A percentile compares a stretch with the other conserved stretches of the same genome.
Evolutionary conservation across 2,329 filamentous ascomycete species (phyloP).

Genomic region (Cytospora piceae): DNA sequence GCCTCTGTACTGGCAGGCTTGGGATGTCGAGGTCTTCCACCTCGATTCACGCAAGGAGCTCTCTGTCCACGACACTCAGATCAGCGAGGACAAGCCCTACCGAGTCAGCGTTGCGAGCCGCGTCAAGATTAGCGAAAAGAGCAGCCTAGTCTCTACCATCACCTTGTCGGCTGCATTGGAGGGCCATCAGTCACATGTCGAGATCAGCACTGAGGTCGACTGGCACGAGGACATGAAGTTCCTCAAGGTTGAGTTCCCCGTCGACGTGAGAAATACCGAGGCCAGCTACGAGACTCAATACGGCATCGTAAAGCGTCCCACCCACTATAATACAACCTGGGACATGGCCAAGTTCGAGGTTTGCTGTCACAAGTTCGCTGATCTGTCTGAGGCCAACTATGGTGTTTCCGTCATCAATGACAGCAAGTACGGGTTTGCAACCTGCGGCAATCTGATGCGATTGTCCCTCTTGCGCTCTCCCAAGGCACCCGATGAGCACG

Average conservation of each 20-base stretch:
- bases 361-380: conserved; percentile 92
- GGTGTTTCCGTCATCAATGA: conserved; percentile 94
- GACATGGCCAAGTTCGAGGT: conserved; percentile 96
- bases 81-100: conserved; percentile 73
- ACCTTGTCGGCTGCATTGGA: conserved; percentile 72
- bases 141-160: conserved; percentile 85
- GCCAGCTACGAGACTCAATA: conserved; percentile 96
- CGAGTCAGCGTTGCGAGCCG: conserved; percentile 81
- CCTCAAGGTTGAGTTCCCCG: conserved; percentile 97
- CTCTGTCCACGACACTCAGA: conserved; percentile 66
- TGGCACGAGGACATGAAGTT: conserved; percentile 98
- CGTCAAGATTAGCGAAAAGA: conserved; percentile 84
- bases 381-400: conserved; percentile 84
- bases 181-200: conserved; percentile 70
- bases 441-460: conserved; percentile 85
- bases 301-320: conserved; percentile 84
- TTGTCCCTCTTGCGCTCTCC: conserved; percentile 83
- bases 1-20: conserved; percentile 94
- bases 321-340: conserved; percentile 95
- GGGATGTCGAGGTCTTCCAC: conserved; percentile 98
- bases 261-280: conserved; percentile 87
- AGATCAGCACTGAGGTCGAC: conserved; percentile 85
- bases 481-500: conserved; percentile 90
- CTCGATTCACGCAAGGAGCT: conserved; percentile 84
- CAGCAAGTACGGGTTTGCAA: conserved; percentile 95